A percentile compares a stretch with the other conserved stretches of the same genome.
Evolutionary conservation across 2,329 filamentous ascomycete species (phyloP).

Genomic region (Phialophora verrucosa): DNA sequence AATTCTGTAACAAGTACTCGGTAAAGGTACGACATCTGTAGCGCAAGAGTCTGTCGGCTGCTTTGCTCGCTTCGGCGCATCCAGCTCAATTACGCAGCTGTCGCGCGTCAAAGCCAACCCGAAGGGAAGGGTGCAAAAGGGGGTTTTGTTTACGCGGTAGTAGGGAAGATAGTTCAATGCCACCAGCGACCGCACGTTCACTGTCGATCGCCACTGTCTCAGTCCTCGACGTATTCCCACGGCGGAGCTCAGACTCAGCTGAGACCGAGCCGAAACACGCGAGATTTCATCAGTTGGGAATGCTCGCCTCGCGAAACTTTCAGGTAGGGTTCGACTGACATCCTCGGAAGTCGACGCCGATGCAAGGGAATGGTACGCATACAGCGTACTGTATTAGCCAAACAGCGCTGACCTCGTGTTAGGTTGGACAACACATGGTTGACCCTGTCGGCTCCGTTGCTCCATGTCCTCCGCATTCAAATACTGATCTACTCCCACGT

Average conservation of each 20-base stretch:
- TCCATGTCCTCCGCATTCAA: neutral
- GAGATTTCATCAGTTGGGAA: slow-evolving; percentile 10
- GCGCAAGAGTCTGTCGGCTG: neutral
- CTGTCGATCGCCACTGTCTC: neutral
- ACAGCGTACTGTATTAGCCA: neutral
- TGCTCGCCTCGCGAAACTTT: neutral
- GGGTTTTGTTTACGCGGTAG: neutral
- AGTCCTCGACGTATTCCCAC: slow-evolving; percentile 6
- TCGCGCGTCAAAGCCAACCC: neutral
- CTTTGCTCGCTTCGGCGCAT: neutral
- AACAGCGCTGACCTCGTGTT: neutral
- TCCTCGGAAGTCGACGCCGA: slow-evolving; percentile 6
- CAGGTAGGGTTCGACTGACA: neutral
- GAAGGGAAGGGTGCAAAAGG: neutral
- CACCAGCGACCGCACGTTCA: neutral
- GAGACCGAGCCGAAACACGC: slow-evolving; percentile 31
- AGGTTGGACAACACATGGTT: neutral
- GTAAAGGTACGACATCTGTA: neutral
- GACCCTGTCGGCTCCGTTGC: neutral
- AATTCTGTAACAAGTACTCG: neutral
- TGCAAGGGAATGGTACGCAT: neutral
- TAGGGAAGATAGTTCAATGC: neutral
- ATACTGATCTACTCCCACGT: neutral
- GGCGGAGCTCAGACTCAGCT: slow-evolving; percentile 17
- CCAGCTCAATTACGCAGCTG: neutral